Conservation (phyloP, 2,329 filamentous ascomycete species). For the Talaromyces rugulosus region DNA sequence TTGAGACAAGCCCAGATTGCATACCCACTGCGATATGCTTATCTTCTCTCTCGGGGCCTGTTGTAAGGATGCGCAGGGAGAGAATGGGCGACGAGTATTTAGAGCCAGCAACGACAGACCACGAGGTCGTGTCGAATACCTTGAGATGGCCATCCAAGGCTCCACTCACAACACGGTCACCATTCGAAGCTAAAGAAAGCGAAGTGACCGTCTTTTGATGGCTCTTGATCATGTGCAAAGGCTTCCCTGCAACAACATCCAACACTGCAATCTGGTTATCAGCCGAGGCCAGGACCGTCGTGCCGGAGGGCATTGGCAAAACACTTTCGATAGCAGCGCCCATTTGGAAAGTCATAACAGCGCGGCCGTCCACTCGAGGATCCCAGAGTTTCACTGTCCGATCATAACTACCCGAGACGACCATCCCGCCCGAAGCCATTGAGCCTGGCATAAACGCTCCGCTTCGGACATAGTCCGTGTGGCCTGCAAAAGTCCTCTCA, state of each 20-base stretch:
- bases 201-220: constrained; percentile 98
- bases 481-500: constrained; percentile 74
- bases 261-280: constrained; percentile 86
- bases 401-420: constrained; percentile 92
- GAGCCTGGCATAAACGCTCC: constrained; percentile 76
- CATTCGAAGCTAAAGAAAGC: constrained; percentile 74
- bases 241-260: constrained; percentile 86
- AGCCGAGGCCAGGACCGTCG: constrained; percentile 77
- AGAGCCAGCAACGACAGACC: constrained; percentile 92
- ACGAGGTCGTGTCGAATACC: constrained; percentile 86
- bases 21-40: constrained; percentile 93
- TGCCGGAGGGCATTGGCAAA: constrained; percentile 81
- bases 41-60: constrained; percentile 68
- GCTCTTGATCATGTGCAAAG: constrained; percentile 80
- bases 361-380: constrained; percentile 63
- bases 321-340: constrained; percentile 82
- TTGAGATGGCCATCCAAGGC: constrained; percentile 95
- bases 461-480: constrained; percentile 86
- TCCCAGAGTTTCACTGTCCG: constrained; percentile 93
- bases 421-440: constrained; percentile 60
- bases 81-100: constrained; percentile 93
- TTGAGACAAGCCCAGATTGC: constrained; percentile 85
- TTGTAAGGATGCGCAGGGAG: constrained; percentile 70
- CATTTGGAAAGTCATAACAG: constrained; percentile 93
- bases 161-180: constrained; percentile 76